Base-by-base conservation (phyloP, 1,284 basidiomycete species). In the Cryptococcus jaspeensis region DNA sequence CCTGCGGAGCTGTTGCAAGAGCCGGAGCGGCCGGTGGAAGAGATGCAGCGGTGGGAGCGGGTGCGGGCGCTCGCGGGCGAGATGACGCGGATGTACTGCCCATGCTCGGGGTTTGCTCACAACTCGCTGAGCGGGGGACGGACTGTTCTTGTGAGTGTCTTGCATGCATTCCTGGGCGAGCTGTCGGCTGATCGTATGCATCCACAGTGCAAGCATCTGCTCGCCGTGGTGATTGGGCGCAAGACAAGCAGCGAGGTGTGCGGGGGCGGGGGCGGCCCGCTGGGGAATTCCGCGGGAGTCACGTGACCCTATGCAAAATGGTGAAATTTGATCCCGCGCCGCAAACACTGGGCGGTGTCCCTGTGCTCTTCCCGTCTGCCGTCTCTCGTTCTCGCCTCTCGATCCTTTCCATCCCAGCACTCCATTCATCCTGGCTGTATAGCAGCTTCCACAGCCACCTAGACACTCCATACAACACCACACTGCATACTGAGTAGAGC, bases 181-280 rank as follows among this genome's bases (percentile, higher is more conserved):
- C 42, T 40, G 52, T 46, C n/a, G 43, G 35, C 35, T 47, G 36
- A 20, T 46, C 28, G 7, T 25, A 13, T 37, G 40, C 28, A 13
- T 4, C 5, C 59, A 76, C 59, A 76, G 74, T 76, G 74, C 63
- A 76, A 76, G 51, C 74, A 76, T 45, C 56, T 74, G 8, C 59
- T 76, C 13, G 71, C 72, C 0, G 65, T 72, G 7, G 41, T 73
- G 15, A 59, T 74, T 28, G 72, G 69, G 6, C 52, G 65, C 54
- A 61, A 64, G 20, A 60, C 66, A 37, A 66, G 62, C 20, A 59
- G 57, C 44, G 59, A 63, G 23, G 56, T 73, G 8, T n/a, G 16
- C 18, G 23, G 47, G n/a, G 28, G 15, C 32, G 45, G 32, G 32
- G n/a, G 32, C n/a, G n/a, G 25, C n/a, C n/a, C n/a, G n/a, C n/a